Conservation (phyloP, 495 filamentous ascomycete genomes). For the Lepidopterella palustris region DNA sequence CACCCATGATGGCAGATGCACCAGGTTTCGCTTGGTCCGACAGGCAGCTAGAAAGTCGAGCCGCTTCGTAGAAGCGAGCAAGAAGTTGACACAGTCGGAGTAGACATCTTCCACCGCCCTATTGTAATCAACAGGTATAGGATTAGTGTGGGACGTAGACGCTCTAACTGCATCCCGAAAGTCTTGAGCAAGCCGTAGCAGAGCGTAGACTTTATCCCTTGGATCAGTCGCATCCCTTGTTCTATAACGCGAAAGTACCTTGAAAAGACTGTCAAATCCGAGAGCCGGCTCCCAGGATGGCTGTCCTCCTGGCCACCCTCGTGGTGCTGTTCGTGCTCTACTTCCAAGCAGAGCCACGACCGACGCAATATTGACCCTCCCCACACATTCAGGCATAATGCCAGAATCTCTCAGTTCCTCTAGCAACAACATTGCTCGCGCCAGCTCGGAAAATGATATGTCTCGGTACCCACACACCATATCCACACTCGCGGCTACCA, state of each 20-base stretch:
- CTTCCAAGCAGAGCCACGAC: background rate
- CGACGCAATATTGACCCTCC: background rate
- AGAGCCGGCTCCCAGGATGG: background rate
- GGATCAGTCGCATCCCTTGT: background rate
- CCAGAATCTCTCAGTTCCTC: background rate
- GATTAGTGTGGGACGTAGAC: background rate
- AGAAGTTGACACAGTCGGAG: background rate
- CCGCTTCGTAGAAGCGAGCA: background rate
- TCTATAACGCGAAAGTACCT: background rate
- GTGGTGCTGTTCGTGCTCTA: background rate
- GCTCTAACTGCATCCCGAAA: background rate
- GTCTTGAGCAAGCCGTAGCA: background rate
- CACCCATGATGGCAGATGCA: background rate
- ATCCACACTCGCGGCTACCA: background rate
- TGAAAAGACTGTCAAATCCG: conserved; percentile 6
- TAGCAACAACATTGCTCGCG: background rate
- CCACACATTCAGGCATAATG: background rate
- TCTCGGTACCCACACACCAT: background rate
- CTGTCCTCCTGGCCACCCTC: conserved; percentile 1
- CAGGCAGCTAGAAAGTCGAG: background rate
- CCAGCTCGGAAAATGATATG: background rate
- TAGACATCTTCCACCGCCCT: background rate
- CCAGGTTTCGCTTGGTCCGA: background rate
- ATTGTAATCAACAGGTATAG: background rate
- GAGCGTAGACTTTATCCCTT: conserved; percentile 3